Percentiles rank a stretch among this genome's conserved stretches.
These are phyloP conservation scores for Oenanthe javanica DNA, from an alignment of 140 eudicot species.

Conservation along the genomic window DNA sequence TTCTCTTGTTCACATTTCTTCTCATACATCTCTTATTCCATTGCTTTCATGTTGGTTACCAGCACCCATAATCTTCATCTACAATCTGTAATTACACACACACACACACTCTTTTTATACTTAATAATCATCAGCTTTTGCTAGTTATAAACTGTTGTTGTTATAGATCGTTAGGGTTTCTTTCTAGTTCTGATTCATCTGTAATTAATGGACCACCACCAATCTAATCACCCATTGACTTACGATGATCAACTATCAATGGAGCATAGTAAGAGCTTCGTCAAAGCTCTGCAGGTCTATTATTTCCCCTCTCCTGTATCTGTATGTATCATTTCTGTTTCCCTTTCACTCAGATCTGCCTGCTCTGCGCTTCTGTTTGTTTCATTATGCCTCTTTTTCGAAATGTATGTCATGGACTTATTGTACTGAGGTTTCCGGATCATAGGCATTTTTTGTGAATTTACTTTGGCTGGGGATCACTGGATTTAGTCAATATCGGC, in stretches of 20 bases:
- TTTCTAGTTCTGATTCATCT: not conserved
- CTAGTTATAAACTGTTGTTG: too few relatives aligned
- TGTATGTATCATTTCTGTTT: conserved; percentile 9
- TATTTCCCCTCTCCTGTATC: not conserved
- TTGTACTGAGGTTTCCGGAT: not conserved
- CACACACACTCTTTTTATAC: too few relatives aligned
- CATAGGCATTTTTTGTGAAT: not conserved
- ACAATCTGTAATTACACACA: too few relatives aligned
- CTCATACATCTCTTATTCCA: not conserved
- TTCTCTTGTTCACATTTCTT: not conserved
- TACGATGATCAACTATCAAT: conserved; percentile 55
- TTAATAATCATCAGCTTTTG: too few relatives aligned
- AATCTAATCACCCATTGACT: conserved; percentile 35
- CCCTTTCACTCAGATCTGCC: not conserved
- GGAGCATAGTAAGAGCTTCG: conserved; percentile 80
- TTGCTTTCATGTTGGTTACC: not conserved
- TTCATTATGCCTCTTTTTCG: not conserved
- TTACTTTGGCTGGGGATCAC: not conserved
- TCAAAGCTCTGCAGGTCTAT: conserved; percentile 80
- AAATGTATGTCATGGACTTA: not conserved
- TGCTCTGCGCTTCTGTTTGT: not conserved
- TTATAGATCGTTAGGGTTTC: conserved; percentile 11
- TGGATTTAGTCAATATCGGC: not conserved
- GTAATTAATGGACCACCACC: conserved; percentile 20
- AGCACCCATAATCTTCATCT: not conserved